phyloP scores from a whole-genome alignment of 352 stramenopile species.

The Phytophthora pseudosyringae region DNA sequence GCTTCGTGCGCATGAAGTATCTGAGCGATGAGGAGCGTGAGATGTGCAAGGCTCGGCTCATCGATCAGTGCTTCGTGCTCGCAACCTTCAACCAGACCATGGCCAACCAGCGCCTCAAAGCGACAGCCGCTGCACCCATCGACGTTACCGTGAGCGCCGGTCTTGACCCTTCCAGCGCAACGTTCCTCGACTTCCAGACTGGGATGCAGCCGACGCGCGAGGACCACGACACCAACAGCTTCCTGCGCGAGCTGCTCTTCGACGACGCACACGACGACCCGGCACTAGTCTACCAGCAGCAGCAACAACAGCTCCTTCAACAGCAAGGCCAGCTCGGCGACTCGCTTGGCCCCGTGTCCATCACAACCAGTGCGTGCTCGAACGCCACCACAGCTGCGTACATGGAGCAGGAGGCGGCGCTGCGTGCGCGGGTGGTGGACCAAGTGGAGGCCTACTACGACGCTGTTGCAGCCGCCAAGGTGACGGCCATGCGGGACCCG shows the following conservation, averaged over 20 bases:
- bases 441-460: constrained; percentile 56
- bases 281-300: constrained; percentile 36
- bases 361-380: constrained; percentile 10
- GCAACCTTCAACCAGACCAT: constrained; percentile 47
- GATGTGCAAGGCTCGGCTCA: constrained; percentile 43
- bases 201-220: constrained; percentile 35
- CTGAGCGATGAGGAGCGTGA: constrained; percentile 52
- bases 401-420: constrained; percentile 42
- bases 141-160: constrained; percentile 9
- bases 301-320: constrained; percentile 40
- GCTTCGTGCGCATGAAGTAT: constrained; percentile 59
- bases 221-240: constrained; percentile 57
- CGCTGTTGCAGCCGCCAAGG: constrained; percentile 38
- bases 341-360: constrained; percentile 6
- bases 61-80: constrained; percentile 49
- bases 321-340: constrained; percentile 32
- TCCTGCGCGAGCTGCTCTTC: constrained; percentile 54
- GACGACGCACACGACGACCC: constrained; percentile 53
- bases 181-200: constrained; percentile 50
- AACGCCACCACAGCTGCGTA: constrained; percentile 19
- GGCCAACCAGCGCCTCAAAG: constrained; percentile 43
- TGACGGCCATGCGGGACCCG: constrained; percentile 47
- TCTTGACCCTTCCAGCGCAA: constrained; percentile 30
- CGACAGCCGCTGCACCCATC: constrained; percentile 5
- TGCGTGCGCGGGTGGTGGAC: constrained; percentile 39